phyloP scores from a whole-genome alignment of 192 early-diverging fungal species.

The Coemansia sp. region DNA sequence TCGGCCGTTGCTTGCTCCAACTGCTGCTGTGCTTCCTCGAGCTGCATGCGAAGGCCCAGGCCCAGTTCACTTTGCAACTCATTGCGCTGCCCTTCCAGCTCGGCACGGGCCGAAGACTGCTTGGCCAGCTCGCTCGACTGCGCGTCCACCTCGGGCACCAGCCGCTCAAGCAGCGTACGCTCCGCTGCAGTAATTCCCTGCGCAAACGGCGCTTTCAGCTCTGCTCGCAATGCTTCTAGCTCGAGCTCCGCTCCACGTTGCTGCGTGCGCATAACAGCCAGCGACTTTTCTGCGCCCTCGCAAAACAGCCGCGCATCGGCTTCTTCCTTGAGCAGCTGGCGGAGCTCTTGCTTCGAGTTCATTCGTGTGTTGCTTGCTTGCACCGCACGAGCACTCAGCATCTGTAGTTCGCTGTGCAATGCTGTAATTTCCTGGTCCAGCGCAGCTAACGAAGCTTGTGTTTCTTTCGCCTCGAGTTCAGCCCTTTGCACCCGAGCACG shows the following conservation, averaged over 20 bases:
- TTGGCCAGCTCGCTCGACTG: constrained; percentile 58
- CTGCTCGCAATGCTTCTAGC: constrained; percentile 58
- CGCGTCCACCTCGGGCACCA: constrained; percentile 55
- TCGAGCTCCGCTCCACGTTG: constrained; percentile 36
- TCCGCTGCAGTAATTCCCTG: constrained; percentile 58
- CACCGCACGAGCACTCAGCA: constrained; percentile 52
- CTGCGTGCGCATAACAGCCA: constrained; percentile 28
- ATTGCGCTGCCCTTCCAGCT: constrained; percentile 71
- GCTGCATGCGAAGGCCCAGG: constrained; percentile 63
- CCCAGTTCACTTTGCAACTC: constrained; percentile 70
- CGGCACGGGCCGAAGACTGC: constrained; percentile 52
- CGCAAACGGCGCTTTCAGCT: constrained; percentile 60
- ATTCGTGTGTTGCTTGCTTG: constrained; percentile 59
- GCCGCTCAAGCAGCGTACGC: constrained; percentile 49
- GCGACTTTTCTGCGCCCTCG: constrained; percentile 41
- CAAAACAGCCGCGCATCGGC: constrained; percentile 39
- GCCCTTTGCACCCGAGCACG: constrained; percentile 25
- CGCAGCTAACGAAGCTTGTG: constrained; percentile 21
- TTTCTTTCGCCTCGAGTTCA: constrained; percentile 21
- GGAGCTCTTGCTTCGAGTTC: constrained; percentile 55
- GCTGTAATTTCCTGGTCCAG: constrained; percentile 65
- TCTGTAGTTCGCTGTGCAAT: constrained; percentile 59
- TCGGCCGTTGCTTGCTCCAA: constrained; percentile 54
- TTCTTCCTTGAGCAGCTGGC: constrained; percentile 64
- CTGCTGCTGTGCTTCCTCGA: constrained; percentile 66